Evolutionary conservation across 192 early-diverging fungal genomes (phyloP).

Genomic region (Coemansia sp.): DNA sequence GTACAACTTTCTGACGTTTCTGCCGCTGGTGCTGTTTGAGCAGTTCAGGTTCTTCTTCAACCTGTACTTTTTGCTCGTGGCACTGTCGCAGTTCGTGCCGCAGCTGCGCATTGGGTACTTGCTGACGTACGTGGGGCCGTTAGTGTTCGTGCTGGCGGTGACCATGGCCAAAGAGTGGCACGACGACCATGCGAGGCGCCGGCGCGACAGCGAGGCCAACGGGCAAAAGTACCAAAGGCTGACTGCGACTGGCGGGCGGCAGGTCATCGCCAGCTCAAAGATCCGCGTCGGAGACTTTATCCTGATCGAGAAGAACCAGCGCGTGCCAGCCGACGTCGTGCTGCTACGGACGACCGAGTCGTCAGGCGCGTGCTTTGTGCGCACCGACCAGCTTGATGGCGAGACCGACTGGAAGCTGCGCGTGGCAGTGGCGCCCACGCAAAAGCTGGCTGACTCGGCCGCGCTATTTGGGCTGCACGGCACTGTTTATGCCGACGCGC

Average conservation of each 20-base stretch:
- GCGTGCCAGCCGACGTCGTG: conserved; percentile 91
- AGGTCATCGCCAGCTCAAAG: conserved; percentile 74
- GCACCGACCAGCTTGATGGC: conserved; percentile 96
- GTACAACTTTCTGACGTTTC: conserved; percentile 78
- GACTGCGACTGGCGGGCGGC: conserved; percentile 57
- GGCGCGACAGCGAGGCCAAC: conserved; percentile 88
- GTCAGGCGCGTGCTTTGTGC: conserved; percentile 89
- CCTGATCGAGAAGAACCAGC: conserved; percentile 81
- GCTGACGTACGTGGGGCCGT: conserved; percentile 90
- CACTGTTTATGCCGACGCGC: conserved; percentile 84
- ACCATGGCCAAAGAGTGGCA: conserved; percentile 92
- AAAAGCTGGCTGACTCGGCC: conserved; percentile 67
- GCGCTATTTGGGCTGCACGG: conserved; percentile 67
- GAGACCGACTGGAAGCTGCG: conserved; percentile 98
- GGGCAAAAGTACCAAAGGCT: conserved; percentile 77
- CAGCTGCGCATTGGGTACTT: conserved; percentile 81
- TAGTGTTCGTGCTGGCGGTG: conserved; percentile 87
- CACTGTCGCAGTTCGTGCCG: conserved; percentile 90
- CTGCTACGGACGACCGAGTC: conserved; percentile 82
- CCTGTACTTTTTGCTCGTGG: conserved; percentile 91
- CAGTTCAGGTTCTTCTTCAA: conserved; percentile 98
- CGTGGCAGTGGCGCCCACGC: conserved; percentile 80
- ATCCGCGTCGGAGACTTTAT: conserved; percentile 90
- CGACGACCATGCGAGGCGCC: conserved; percentile 84
- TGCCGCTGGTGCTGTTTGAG: conserved; percentile 81